These are phyloP conservation scores for Volvox reticuliferus DNA, from an alignment of 139 green algal genomes.

Conservation along the genomic window DNA sequence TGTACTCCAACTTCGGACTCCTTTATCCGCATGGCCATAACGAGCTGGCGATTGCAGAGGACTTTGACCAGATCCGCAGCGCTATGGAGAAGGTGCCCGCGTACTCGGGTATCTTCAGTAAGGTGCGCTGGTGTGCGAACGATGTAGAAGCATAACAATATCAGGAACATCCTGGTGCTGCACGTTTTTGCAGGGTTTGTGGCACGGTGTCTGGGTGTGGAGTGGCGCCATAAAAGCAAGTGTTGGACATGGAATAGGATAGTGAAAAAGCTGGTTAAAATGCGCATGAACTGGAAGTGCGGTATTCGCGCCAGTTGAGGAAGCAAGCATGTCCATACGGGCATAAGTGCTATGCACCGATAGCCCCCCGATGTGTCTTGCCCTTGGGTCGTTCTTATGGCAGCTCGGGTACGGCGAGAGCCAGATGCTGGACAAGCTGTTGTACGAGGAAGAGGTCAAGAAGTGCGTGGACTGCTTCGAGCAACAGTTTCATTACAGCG, in stretches of 20 bases:
- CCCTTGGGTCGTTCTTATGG: background rate
- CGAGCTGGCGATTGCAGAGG: conserved; percentile 93
- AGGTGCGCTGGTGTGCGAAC: conserved; percentile 60
- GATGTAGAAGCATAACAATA: too few relatives aligned
- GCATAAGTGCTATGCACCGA: too few relatives aligned
- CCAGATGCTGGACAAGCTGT: conserved; percentile 94
- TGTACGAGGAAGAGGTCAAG: conserved; percentile 94
- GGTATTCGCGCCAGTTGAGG: too few relatives aligned
- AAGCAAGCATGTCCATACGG: too few relatives aligned
- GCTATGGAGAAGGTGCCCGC: conserved; percentile 91
- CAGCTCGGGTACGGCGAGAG: conserved; percentile 91
- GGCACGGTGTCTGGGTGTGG: too few relatives aligned
- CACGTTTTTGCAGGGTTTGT: too few relatives aligned
- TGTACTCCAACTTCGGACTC: conserved; percentile 97
- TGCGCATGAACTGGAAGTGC: too few relatives aligned
- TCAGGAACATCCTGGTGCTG: too few relatives aligned
- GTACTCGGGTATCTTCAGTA: conserved; percentile 90
- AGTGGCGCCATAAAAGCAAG: too few relatives aligned
- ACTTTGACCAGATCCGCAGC: conserved; percentile 94
- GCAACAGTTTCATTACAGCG: conserved; percentile 95
- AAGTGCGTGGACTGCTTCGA: conserved; percentile 85
- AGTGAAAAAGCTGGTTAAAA: too few relatives aligned
- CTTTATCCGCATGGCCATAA: conserved; percentile 95
- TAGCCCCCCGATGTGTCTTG: too few relatives aligned
- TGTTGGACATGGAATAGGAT: too few relatives aligned